Percentiles rank a stretch among this genome's conserved stretches.
Evolutionary conservation across 805 yeast species (phyloP).

Genomic region (Saccharomycopsis javanensis): DNA sequence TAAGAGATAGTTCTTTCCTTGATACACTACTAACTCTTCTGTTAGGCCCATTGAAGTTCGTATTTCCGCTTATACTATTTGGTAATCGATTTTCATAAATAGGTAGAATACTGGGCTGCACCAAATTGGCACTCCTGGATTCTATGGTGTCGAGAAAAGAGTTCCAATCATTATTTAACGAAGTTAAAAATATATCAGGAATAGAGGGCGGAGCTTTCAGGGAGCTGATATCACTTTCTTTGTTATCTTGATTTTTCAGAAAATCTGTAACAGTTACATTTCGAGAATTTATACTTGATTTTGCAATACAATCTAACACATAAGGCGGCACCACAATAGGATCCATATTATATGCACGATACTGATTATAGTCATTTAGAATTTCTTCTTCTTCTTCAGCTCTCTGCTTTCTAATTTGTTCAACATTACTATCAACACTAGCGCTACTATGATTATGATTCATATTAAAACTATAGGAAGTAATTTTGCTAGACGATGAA

Average conservation of each 20-base stretch:
- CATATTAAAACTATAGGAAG: neutral
- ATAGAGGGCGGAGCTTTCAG: neutral
- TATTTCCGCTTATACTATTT: neutral
- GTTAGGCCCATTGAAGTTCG: neutral
- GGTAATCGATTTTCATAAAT: neutral
- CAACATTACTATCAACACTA: neutral
- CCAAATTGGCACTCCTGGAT: slow-evolving; percentile 30
- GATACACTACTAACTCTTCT: neutral
- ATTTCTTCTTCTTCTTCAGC: slow-evolving; percentile 13
- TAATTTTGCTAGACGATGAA: neutral
- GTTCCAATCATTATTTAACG: slow-evolving; percentile 40
- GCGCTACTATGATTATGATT: neutral
- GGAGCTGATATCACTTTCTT: neutral
- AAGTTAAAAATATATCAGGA: slow-evolving; percentile 28
- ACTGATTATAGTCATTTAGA: neutral
- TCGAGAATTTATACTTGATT: slow-evolving; percentile 17
- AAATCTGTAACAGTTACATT: slow-evolving; percentile 2
- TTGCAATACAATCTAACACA: slow-evolving; percentile 45
- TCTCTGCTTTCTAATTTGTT: slow-evolving; percentile 6
- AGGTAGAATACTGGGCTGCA: slow-evolving; percentile 5
- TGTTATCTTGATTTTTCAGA: slow-evolving; percentile 12
- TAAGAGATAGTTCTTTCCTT: neutral
- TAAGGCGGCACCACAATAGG: slow-evolving; percentile 52
- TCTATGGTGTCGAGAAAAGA: slow-evolving; percentile 39
- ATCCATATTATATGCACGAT: slow-evolving; percentile 21